Base-by-base conservation (phyloP, 1,139 yeast genomes). In the Suhomyces chickasaworum region DNA sequence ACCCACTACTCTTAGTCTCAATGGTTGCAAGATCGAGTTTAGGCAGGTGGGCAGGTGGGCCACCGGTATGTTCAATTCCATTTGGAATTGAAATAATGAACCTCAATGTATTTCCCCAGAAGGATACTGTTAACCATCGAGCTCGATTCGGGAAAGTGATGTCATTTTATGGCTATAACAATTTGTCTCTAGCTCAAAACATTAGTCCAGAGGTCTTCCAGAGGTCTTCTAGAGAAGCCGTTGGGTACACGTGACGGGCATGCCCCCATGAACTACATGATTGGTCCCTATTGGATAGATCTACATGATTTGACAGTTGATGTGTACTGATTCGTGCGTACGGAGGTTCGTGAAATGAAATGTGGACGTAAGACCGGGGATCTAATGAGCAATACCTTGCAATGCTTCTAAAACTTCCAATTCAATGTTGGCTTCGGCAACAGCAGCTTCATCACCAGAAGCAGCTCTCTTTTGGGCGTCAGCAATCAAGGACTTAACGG, bases 401-500 rank as follows among this genome's bases (percentile, higher is more conserved):
- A 93, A 81, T 64, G 97, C 95, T 81, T 91, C 97, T 67, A 93
- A 84, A 50, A 93, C 97, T 76, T 93, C 97, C 68, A 93, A 80
- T 79, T 91, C 95, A 66, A 93, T 89, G 69, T 84, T 84, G 61
- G 98, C 99, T 75, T 89, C 96, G 58, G 97, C 96, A 61, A 95
- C 95, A 54, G 83, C 89, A 51, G 77, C 82, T 75, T 88, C 97
- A 60, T 88, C 97, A 47, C 95, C 73, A 49, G 96, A 86, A 51
- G 85, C 66, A 44, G 86, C 84, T 72, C 93, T 88, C 84, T 89
- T 90, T 76, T 89, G 96, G 51, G 99, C 99, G 71, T 93, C 98
- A 53, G 93, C 83, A 65, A 90, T 81, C 69, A 89, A 84, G 54
- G 83, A 66, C 78, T 83, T 87, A 69, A 91, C 85, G 59, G 89